phyloP scores from a whole-genome alignment of 2,329 filamentous ascomycete genomes.

The Nannizziopsis barbatae region DNA sequence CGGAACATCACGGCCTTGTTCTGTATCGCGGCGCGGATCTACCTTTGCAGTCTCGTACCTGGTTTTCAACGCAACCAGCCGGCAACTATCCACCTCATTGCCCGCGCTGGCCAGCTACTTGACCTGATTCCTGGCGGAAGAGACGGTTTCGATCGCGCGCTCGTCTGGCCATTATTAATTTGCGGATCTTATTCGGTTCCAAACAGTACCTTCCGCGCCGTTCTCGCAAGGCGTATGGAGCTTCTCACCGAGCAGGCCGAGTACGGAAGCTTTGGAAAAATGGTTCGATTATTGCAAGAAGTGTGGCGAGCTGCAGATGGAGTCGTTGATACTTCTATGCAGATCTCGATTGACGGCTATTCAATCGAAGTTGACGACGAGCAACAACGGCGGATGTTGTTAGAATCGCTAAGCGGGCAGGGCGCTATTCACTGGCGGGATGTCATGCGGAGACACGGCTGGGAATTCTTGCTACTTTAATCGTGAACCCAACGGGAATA shows the following conservation, averaged over 20 bases:
- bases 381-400: not conserved
- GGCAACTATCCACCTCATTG: conserved; percentile 64
- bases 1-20: conserved; percentile 85
- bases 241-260: conserved; percentile 65
- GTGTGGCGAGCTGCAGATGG: conserved; percentile 69
- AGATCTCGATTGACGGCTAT: conserved; percentile 16
- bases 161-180: conserved; percentile 88
- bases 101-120: conserved; percentile 64
- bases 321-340: conserved; percentile 3
- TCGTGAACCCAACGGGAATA: not conserved
- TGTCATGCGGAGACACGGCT: conserved; percentile 78
- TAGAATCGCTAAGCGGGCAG: not conserved
- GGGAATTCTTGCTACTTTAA: conserved; percentile 84
- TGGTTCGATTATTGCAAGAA: conserved; percentile 66
- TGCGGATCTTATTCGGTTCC: conserved; percentile 67
- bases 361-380: conserved; percentile 5
- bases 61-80: conserved; percentile 67
- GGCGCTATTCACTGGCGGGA: conserved; percentile 70
- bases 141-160: conserved; percentile 74
- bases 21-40: conserved; percentile 84
- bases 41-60: conserved; percentile 89
- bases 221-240: conserved; percentile 64
- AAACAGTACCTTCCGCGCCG: conserved; percentile 60
- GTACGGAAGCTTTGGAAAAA: conserved; percentile 76
- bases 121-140: conserved; percentile 71